Evolutionary conservation across 495 filamentous ascomycete species (phyloP), one percentile per base, ranked within the genome.

Genomic region (Penicillium daleae): DNA sequence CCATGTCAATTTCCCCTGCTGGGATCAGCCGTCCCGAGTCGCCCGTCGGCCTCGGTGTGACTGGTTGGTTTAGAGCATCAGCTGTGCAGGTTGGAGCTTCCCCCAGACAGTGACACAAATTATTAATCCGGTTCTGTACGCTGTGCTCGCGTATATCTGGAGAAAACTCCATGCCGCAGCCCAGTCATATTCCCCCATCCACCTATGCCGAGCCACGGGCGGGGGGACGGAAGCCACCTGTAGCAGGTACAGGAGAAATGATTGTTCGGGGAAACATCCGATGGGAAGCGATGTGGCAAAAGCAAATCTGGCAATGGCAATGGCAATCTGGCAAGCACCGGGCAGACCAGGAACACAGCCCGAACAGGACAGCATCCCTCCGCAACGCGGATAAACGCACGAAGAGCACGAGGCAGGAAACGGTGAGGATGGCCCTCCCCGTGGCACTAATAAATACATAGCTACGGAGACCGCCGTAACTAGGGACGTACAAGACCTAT

Each of bases 391-490:
- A 31, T 42, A 42, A 42, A 42, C 40, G 40, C 8, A 19, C 15
- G 8, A 6, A 19, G 31, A 7, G 31, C 7, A 33, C 2, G 31
- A 35, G 33, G 0, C 10, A 17, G 33, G 40, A 10, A 22, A 22
- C 40, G 3, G 1, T 44, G n/a, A 22, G 6, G 3, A 12, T 21
- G 42, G 32, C n/a, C n/a, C n/a, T n/a, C n/a, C n/a, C 19, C 13
- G 56, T 59, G 26, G 59, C 50, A 62, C 64, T n/a, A n/a, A n/a
- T n/a, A n/a, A n/a, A n/a, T n/a, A n/a, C n/a, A n/a, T n/a, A n/a
- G 59, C 39, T 59, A 67, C 65, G 61, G 65, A 60, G 61, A 24
- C 54, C 61, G 51, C 60, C 64, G 59, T 51, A 46, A 19, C 22
- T 46, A 46, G 42, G 42, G 24, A 46, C 19, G n/a, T n/a, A 7